Conservation (phyloP, 2,329 filamentous ascomycete species). For the Cytospora chrysosperma region DNA sequence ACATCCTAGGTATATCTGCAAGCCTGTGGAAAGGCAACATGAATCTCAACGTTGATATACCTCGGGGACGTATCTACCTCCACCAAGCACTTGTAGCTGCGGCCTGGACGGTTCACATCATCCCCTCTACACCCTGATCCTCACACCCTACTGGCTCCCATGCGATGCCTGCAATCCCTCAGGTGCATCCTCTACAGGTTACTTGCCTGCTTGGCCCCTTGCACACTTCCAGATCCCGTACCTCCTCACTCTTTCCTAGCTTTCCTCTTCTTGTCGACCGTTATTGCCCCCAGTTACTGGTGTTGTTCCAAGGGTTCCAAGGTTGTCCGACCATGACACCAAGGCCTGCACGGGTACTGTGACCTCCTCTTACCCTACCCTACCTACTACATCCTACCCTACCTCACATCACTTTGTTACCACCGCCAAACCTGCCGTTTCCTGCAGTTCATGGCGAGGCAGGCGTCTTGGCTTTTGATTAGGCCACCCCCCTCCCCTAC, state of each 20-base stretch:
- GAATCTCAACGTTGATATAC: not conserved
- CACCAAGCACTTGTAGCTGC: constrained; percentile 14
- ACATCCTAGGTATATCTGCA: constrained; percentile 2
- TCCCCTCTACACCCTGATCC: constrained; percentile 9
- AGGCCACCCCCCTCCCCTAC: constrained; percentile 10
- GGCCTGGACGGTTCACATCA: constrained; percentile 11
- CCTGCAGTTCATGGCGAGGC: constrained; percentile 3
- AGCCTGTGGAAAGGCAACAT: not conserved
- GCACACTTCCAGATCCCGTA: constrained; percentile 10
- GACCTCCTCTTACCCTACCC: constrained; percentile 1
- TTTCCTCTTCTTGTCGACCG: not conserved
- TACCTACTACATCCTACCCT: not conserved
- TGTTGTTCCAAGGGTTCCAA: not conserved
- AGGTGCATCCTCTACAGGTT: constrained; percentile 1
- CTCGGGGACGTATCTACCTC: constrained; percentile 8
- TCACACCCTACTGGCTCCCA: constrained; percentile 13
- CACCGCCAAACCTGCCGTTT: constrained; percentile 3
- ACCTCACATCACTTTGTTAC: not conserved
- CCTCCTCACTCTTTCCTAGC: not conserved
- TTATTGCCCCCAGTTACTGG: not conserved
- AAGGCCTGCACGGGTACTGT: constrained; percentile 3
- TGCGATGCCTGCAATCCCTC: constrained; percentile 13
- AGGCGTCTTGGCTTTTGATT: constrained; percentile 6
- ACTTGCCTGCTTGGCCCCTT: constrained; percentile 1
- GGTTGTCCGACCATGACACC: not conserved